Percentiles rank a stretch among this genome's conserved stretches.
Evolutionary conservation across 805 yeast genomes (phyloP).

Genomic region (Candida ovalis): DNA sequence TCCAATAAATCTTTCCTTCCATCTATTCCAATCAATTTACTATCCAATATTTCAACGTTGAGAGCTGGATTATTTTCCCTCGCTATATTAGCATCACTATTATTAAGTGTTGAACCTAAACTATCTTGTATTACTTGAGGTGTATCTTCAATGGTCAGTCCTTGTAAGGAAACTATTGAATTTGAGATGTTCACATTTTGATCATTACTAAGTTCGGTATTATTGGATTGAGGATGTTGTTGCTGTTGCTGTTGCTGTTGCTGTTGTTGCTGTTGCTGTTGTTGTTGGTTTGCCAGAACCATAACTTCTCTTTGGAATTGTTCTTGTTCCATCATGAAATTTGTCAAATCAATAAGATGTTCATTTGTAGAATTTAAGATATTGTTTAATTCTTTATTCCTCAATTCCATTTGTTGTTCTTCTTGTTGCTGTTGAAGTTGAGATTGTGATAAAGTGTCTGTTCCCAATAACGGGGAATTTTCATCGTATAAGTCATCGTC

Average conservation of each 20-base stretch:
- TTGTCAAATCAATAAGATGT: constrained; percentile 28
- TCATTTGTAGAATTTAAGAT: constrained; percentile 33
- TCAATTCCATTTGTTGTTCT: constrained; percentile 23
- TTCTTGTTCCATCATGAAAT: constrained; percentile 19
- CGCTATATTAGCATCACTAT: too few species aligned
- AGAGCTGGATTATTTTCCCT: background rate
- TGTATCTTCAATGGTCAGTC: background rate
- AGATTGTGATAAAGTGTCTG: constrained; percentile 15
- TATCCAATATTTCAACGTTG: background rate
- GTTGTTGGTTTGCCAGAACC: background rate
- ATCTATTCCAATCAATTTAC: background rate
- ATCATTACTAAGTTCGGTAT: background rate
- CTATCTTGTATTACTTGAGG: background rate
- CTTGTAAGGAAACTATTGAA: constrained; percentile 1
- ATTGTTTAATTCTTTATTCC: constrained; percentile 31
- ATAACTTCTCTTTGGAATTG: constrained; percentile 1
- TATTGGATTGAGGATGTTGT: background rate
- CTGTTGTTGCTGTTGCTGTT: background rate
- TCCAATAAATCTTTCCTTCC: background rate
- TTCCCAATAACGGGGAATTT: constrained; percentile 23
- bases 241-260: background rate
- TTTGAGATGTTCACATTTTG: background rate
- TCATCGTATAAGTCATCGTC: constrained; percentile 26
- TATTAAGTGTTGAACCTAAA: background rate
- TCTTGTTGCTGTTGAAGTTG: constrained; percentile 21